Evolutionary conservation across 768 basidiomycete genomes (phyloP), one percentile per base, ranked within the genome.

Genomic region (Peribolospora kevripleyi): DNA sequence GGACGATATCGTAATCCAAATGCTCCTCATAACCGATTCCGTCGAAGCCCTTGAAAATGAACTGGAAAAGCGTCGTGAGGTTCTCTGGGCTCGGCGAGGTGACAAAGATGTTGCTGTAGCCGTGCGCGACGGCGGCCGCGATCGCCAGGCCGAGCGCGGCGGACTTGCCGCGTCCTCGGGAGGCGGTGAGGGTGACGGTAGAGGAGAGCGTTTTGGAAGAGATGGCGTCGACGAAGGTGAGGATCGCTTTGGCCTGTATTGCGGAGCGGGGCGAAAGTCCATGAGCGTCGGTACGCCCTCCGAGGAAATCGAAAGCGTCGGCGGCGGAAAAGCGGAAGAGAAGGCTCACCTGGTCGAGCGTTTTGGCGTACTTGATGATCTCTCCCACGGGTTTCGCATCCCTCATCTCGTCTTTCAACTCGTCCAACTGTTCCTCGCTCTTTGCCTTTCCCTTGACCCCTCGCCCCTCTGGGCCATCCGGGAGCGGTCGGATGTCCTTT

Each of bases 81-180:
- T 98, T 98, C 69, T 97, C 91, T 2, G 93, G 93, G 63, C 81
- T 86, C 0, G 93, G 93, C 66, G 84, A 87, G 7, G 93, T 98
- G 53, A 98, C 86, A 65, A 97, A 98, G 56, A 97, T 85, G 67
- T 98, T 98, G 52, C 84, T 82, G 65, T 97, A 97, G 37, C 87
- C 88, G 63, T 93, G 83, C 1, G 80, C 82, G 25, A 97, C 72
- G 1, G 93, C 90, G 9, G 86, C 82, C 1, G 91, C 83, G 57
- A 97, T 84, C 1, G 88, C 84, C 50, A 98, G 70, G 43, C 93
- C 93, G n/a, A 98, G 71, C 0, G 90, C 86, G 10, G 93, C 90
- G 25, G 85, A 90, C 68, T 98, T 98, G 54, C 93, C 93, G 14
- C 93, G 80, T 57, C 93, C 93, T 65, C 93, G 81, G 7, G 77